phyloP scores from a whole-genome alignment of 108 stramenopile genomes.

The Epithemia pelagica region DNA sequence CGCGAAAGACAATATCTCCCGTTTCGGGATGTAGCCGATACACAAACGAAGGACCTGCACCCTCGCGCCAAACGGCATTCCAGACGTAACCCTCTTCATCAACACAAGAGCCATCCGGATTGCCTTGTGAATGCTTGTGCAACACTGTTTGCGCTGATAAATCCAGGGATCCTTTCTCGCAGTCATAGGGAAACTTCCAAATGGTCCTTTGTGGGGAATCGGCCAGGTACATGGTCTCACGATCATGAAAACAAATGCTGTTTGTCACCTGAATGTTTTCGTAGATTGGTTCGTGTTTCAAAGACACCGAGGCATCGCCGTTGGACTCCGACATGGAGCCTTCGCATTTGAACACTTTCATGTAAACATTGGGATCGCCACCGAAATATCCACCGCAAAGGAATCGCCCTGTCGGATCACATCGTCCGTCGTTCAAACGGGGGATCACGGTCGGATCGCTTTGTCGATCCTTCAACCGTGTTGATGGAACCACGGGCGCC shows the following conservation, averaged over 20 bases:
- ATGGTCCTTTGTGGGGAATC: constrained; percentile 29
- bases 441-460: constrained; percentile 12
- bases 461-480: background rate
- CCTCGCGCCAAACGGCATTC: constrained; percentile 42
- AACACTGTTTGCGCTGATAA: constrained; percentile 6
- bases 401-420: constrained; percentile 36
- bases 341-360: constrained; percentile 43
- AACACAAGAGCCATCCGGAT: constrained; percentile 40
- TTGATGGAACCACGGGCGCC: constrained; percentile 8
- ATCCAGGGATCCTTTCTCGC: constrained; percentile 5
- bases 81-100: constrained; percentile 40
- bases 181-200: constrained; percentile 24
- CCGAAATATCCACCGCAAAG: constrained; percentile 39
- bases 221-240: constrained; percentile 36
- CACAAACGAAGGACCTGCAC: constrained; percentile 24
- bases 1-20: constrained; percentile 32
- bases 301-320: background rate
- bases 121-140: constrained; percentile 15
- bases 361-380: background rate
- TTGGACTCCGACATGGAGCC: background rate
- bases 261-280: constrained; percentile 36
- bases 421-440: constrained; percentile 43
- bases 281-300: constrained; percentile 21
- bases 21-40: constrained; percentile 31
- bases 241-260: constrained; percentile 30